Base-by-base conservation (phyloP, 2,329 filamentous ascomycete species). In the Ophiosphaerella herpotricha region DNA sequence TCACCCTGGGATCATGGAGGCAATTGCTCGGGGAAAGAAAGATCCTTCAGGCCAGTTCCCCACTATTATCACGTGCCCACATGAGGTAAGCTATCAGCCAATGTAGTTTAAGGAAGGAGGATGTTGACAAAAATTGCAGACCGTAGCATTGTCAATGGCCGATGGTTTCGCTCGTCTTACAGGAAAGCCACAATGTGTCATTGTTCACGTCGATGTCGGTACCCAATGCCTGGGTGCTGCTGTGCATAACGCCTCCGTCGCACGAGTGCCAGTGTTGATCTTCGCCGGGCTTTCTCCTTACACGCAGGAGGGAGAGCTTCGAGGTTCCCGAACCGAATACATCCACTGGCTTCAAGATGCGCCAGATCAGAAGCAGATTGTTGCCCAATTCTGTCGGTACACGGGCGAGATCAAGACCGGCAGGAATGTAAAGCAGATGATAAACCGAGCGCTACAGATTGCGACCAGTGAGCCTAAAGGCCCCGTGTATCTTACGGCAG, bases 341-440 rank as follows among this genome's bases (percentile, higher is more conserved):
- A 92, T 91, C 60, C 89, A 93, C 70, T 93, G 89, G 88, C 87
- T 92, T 29, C 89, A 93, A 64, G 88, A 93, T 71, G 87, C 91
- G 2, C 89, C 87, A 0, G 88, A 93, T 63, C 90, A 93, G 71
- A 90, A 88, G 70, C 82, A 85, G 63, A 92, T 96, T 51, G 78
- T 96, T 3, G 78, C 83, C 0, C 91, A 96, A 75, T 96, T 96
- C 73, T 96, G 91, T 70, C 83, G 91, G 8, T 96, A 94, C 66
- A 77, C 86, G 0, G 90, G 81, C 3, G 91, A 96, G 76, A 86
- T 96, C 72, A 92, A 91, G 76, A 87, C 88, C 2, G 90, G 90
- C 13, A 83, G 83, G 66, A 96, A 95, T 64, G 84, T 95, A 52
- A 95, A 95, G 78, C 90, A 96, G 76, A 86, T 95, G 75, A 88